phyloP scores from a whole-genome alignment of 306 rosid species.

The Arachis stenosperma region DNA sequence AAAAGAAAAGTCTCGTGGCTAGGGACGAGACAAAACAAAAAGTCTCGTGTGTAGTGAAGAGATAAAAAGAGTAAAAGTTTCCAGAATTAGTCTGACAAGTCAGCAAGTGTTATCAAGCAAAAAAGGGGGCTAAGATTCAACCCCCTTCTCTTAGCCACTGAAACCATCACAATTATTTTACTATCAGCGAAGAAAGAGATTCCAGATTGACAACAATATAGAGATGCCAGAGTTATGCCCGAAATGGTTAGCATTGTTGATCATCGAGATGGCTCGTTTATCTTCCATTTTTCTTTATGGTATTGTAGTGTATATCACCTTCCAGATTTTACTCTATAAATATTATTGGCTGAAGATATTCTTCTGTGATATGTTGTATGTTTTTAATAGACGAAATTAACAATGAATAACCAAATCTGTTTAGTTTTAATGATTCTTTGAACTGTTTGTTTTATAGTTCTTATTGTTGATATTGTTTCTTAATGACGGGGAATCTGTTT shows the following conservation, averaged over 20 bases:
- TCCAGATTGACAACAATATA: constrained; percentile 42
- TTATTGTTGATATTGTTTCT: constrained; percentile 19
- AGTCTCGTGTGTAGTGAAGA: too few species aligned
- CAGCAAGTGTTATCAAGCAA: too few species aligned
- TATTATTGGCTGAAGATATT: constrained; percentile 37
- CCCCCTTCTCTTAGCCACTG: too few species aligned
- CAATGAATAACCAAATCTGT: constrained; percentile 25
- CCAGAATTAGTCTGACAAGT: too few species aligned
- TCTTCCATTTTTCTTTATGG: constrained; percentile 59
- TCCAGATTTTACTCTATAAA: background rate
- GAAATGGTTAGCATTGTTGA: constrained; percentile 91
- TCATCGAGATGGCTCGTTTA: constrained; percentile 93
- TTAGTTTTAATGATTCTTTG: background rate
- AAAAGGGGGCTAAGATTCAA: too few species aligned
- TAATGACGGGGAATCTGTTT: background rate
- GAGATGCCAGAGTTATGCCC: constrained; percentile 88
- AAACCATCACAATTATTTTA: too few species aligned
- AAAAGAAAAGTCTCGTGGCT: too few species aligned
- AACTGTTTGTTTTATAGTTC: constrained; percentile 11
- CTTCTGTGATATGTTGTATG: background rate
- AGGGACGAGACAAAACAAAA: too few species aligned
- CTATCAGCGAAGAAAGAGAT: too few species aligned
- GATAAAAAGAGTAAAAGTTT: too few species aligned
- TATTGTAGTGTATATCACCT: background rate
- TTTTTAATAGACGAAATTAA: constrained; percentile 17